These are phyloP conservation scores for Hippophae rhamnoides DNA, from an alignment of 306 rosid species.

Conservation along the genomic window DNA sequence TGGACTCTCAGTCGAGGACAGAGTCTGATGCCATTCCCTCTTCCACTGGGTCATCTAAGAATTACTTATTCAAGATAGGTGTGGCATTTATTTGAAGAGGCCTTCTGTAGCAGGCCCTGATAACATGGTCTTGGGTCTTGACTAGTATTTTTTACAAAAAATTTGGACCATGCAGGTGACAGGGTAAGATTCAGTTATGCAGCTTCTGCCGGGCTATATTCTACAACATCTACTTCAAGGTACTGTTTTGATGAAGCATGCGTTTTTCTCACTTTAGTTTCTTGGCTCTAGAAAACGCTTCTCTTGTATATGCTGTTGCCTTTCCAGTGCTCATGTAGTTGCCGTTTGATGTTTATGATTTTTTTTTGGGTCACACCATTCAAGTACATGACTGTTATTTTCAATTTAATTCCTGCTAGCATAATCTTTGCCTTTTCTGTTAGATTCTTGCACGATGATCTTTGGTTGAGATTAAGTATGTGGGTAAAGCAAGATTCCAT, in stretches of 20 bases:
- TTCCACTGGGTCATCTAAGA: conserved; percentile 49
- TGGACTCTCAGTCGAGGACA: conserved; percentile 65
- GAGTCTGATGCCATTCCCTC: conserved; percentile 63
- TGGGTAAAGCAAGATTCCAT: too few relatives aligned
- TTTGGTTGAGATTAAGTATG: too few relatives aligned
- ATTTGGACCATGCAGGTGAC: conserved; percentile 60
- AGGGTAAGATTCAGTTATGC: conserved; percentile 51
- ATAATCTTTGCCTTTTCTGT: too few relatives aligned
- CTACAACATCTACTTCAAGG: conserved; percentile 58
- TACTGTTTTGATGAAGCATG: conserved; percentile 19
- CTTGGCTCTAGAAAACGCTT: too few relatives aligned
- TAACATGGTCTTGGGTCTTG: not conserved
- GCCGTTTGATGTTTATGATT: too few relatives aligned
- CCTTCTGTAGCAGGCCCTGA: conserved; percentile 10
- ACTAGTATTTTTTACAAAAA: conserved; percentile 15
- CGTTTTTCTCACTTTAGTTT: too few relatives aligned
- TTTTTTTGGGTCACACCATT: too few relatives aligned
- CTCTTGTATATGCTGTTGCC: too few relatives aligned
- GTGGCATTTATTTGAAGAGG: conserved; percentile 5
- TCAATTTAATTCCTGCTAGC: too few relatives aligned
- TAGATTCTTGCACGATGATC: too few relatives aligned
- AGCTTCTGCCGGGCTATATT: conserved; percentile 48
- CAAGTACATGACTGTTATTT: too few relatives aligned
- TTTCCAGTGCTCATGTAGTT: too few relatives aligned
- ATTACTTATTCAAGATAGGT: conserved; percentile 57